Evolutionary conservation across 768 basidiomycete genomes (phyloP).

Genomic region (Pisolithus sp.): DNA sequence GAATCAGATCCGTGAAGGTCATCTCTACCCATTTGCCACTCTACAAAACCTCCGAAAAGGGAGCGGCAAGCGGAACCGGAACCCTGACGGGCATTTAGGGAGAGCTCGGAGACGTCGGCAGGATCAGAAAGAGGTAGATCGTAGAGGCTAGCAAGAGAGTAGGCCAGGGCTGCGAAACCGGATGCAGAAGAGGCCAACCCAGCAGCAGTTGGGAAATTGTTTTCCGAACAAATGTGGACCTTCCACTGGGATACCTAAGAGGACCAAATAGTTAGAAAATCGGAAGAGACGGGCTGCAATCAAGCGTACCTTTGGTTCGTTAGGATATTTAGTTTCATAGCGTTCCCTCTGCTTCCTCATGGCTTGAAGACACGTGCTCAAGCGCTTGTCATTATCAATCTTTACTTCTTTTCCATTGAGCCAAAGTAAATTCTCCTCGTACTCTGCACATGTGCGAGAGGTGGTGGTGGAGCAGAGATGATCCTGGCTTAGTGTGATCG

Average conservation of each 20-base stretch:
- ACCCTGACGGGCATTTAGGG: slow-evolving; percentile 92
- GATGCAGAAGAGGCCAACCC: slow-evolving; percentile 97
- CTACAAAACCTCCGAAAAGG: slow-evolving; percentile 94
- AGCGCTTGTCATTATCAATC: slow-evolving; percentile 74
- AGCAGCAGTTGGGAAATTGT: slow-evolving; percentile 99
- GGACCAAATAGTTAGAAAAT: slow-evolving; percentile 12
- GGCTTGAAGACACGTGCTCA: slow-evolving; percentile 80
- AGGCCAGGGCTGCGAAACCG: slow-evolving; percentile 91
- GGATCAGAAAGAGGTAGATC: slow-evolving; percentile 53
- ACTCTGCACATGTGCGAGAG: slow-evolving; percentile 73
- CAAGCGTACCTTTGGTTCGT: slow-evolving; percentile 55
- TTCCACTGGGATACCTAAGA: slow-evolving; percentile 58
- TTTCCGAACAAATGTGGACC: slow-evolving; percentile 89
- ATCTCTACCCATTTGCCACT: slow-evolving; percentile 75
- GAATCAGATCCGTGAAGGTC: slow-evolving; percentile 71
- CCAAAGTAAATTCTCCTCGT: slow-evolving; percentile 80
- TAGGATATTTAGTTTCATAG: slow-evolving; percentile 65
- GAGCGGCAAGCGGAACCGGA: slow-evolving; percentile 98
- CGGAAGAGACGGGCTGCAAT: neutral
- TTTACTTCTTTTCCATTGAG: slow-evolving; percentile 89
- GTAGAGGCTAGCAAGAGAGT: slow-evolving; percentile 86
- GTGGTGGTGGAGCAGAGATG: slow-evolving; percentile 92
- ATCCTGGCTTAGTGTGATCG: slow-evolving; percentile 94
- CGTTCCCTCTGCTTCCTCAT: slow-evolving; percentile 71
- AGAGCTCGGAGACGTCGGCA: slow-evolving; percentile 61